Percentiles rank a stretch among this genome's conserved stretches.
phyloP scores from a whole-genome alignment of 2,329 filamentous ascomycete genomes.

The Coniella vitis region DNA sequence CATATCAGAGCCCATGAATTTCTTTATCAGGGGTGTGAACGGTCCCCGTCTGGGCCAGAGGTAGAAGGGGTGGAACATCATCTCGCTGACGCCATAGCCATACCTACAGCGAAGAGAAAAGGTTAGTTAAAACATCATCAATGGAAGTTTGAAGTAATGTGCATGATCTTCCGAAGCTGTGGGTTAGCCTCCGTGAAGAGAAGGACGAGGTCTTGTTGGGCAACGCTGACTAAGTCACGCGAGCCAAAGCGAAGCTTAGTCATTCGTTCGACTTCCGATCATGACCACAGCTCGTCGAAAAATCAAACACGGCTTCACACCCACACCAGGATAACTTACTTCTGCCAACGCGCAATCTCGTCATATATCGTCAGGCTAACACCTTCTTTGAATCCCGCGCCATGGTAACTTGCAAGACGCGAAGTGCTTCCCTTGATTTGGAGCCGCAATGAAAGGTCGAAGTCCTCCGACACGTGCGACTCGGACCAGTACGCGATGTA shows the following conservation, averaged over 20 bases:
- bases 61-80: slow-evolving; percentile 61
- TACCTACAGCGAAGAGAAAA: slow-evolving; percentile 34
- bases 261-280: too few relatives aligned
- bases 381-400: slow-evolving; percentile 65
- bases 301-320: too few relatives aligned
- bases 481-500: slow-evolving; percentile 62
- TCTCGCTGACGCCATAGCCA: slow-evolving; percentile 63
- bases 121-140: too few relatives aligned
- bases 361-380: slow-evolving; percentile 69
- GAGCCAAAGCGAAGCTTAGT: too few relatives aligned
- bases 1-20: slow-evolving; percentile 56
- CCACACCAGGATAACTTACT: too few relatives aligned
- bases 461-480: slow-evolving; percentile 69
- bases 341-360: slow-evolving; percentile 65
- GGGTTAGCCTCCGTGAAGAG: too few relatives aligned
- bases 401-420: slow-evolving; percentile 61
- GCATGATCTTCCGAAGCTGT: too few relatives aligned
- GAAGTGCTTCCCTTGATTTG: slow-evolving; percentile 63
- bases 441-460: slow-evolving; percentile 66
- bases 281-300: too few relatives aligned
- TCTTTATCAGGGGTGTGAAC: slow-evolving; percentile 57
- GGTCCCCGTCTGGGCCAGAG: slow-evolving; percentile 56
- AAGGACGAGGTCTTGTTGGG: background rate
- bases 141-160: too few relatives aligned
- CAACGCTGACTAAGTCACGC: too few relatives aligned